Base-by-base conservation (phyloP, 2,329 filamentous ascomycete genomes). In the Intubia oerlemansii region DNA sequence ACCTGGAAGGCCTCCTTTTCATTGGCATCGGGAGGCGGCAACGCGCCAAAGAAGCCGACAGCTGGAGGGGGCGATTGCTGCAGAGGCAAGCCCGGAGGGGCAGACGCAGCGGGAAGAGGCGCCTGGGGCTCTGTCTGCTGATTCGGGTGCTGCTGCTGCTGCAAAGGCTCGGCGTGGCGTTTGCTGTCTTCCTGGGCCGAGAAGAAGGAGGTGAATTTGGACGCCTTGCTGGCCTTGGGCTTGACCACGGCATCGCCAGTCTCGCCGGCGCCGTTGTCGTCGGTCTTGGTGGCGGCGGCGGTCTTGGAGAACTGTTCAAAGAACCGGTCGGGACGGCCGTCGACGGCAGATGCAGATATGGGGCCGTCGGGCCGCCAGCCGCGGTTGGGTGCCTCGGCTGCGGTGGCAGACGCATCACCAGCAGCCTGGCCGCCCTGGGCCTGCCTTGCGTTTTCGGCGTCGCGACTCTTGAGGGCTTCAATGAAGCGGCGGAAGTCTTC, bases 401-500 rank as follows among this genome's bases (percentile, higher is more conserved):
- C 33, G 25, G 49, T 42, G 12, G 51, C 41, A 4, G 46, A 37
- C n/a, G 53, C 49, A 9, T 42, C 39, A 20, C 44, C 32, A 17
- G 19, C 15, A 4, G 17, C 20, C 13, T 24, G n/a, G 16, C 8
- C 12, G 7, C 7, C 18, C 18, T 19, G 18, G 4, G 27, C 9
- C 2, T 31, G 13, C 17, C 31, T 26, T 11, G 27, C 14, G 7
- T 23, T 10, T 6, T 27, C 34, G 34, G 25, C 42, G 25, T 42
- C 47, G 41, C 59, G 66, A 36, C 66, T 71, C 49, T n/a, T n/a
- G n/a, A n/a, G n/a, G n/a, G n/a, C n/a, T 78, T 85, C 81, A 61
- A 92, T 92, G 70, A 85, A 93, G 39, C 79, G 79, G 52, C 90
- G 75, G 48, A 93, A 90, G 39, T 93, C 84, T 44, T 90, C 82